A percentile compares a stretch with the other conserved stretches of the same genome.
phyloP scores from a whole-genome alignment of 2,329 filamentous ascomycete species.

The Meredithiella fracta region DNA sequence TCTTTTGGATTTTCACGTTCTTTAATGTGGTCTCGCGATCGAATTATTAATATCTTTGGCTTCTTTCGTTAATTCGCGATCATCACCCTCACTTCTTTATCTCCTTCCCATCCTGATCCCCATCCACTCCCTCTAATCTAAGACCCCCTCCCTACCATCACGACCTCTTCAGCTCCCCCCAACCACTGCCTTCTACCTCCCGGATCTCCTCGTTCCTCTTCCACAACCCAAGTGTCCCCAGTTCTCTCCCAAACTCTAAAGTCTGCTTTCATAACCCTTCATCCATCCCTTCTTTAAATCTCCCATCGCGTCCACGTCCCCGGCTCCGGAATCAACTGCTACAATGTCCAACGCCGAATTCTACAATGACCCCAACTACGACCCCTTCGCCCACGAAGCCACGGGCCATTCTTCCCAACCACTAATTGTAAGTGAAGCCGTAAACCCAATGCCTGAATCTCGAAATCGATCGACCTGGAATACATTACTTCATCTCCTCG shows the following conservation, averaged over 20 bases:
- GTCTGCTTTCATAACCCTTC: neutral
- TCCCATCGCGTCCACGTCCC: neutral
- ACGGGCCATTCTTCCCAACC: neutral
- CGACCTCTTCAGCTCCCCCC: neutral
- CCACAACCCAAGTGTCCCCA: no score
- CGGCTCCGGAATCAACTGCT: neutral
- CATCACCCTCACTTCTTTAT: no score
- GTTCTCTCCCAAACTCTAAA: no score
- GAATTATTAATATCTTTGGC: neutral
- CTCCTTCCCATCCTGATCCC: no score
- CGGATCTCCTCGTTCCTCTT: neutral
- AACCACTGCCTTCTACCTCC: neutral
- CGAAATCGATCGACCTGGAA: no score
- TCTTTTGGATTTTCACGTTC: no score
- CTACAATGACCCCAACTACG: constrained; percentile 10
- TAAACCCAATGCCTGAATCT: no score
- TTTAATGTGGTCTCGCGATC: no score
- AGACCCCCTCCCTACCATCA: neutral
- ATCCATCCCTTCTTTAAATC: neutral
- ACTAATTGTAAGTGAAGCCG: constrained; percentile 2
- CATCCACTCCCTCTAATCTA: neutral
- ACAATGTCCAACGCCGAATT: constrained; percentile 13
- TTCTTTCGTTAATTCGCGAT: neutral
- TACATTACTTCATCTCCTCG: no score
- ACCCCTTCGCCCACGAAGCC: constrained; percentile 9